These are phyloP conservation scores for Verticillium longisporum DNA, from an alignment of 2,329 filamentous ascomycete genomes.

Conservation along the genomic window DNA sequence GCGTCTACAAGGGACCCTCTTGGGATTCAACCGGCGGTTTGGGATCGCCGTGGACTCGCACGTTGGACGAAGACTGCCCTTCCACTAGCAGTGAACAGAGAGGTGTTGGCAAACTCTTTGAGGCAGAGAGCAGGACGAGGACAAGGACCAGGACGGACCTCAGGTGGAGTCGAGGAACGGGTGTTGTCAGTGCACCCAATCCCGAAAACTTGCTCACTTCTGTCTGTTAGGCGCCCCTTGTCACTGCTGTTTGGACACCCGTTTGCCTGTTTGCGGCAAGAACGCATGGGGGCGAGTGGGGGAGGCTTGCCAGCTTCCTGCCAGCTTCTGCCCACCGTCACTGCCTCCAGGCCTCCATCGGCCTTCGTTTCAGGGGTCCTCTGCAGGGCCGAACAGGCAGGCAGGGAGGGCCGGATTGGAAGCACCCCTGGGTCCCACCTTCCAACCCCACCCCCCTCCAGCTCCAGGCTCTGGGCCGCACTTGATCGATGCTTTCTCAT, in stretches of 20 bases:
- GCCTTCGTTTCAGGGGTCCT: not conserved
- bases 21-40: not conserved
- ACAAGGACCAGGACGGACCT: not conserved
- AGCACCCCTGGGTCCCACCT: not conserved
- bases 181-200: not conserved
- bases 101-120: not conserved
- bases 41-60: not conserved
- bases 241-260: not conserved
- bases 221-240: not conserved
- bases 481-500: not conserved
- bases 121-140: too few species aligned
- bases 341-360: too few species aligned
- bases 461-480: not conserved
- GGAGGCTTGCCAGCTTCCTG: not conserved
- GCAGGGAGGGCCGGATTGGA: not conserved
- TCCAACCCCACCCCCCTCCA: not conserved
- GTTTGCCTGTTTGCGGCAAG: not conserved
- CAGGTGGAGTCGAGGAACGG: not conserved
- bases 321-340: not conserved
- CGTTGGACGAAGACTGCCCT: not conserved
- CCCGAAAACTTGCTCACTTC: slow-evolving; percentile 5
- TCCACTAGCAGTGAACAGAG: not conserved
- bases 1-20: not conserved
- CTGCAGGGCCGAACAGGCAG: not conserved
- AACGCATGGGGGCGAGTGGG: not conserved